phyloP scores from a whole-genome alignment of 1,139 yeast genomes.

The Yamadazyma diddensiae region DNA sequence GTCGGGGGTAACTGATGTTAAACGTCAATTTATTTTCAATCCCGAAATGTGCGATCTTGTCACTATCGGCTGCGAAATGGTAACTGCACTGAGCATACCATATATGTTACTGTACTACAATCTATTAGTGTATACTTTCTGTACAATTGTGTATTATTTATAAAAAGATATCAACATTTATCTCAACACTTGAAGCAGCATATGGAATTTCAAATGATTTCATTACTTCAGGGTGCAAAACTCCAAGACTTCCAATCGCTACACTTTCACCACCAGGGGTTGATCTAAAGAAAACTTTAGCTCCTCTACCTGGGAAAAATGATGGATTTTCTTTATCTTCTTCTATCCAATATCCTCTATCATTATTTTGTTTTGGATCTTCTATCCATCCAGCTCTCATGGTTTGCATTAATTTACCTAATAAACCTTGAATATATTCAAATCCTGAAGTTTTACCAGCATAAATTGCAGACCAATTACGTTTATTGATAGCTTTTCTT shows the following conservation, averaged over 20 bases:
- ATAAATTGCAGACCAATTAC: conserved; percentile 91
- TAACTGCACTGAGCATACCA: too few species aligned
- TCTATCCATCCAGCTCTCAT: conserved; percentile 84
- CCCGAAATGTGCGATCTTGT: too few species aligned
- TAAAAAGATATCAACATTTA: conserved; percentile 79
- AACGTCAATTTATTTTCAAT: too few species aligned
- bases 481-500: conserved; percentile 87
- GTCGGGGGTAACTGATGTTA: too few species aligned
- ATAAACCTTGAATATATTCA: conserved; percentile 89
- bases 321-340: conserved; percentile 66
- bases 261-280: conserved; percentile 53
- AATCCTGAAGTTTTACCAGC: conserved; percentile 96
- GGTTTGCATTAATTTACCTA: conserved; percentile 95
- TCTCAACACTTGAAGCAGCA: conserved; percentile 88
- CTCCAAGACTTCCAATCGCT: conserved; percentile 85
- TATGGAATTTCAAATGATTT: conserved; percentile 84
- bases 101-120: too few species aligned
- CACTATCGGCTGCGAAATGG: too few species aligned
- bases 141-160: conserved; percentile 15
- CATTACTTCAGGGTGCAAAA: conserved; percentile 93
- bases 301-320: conserved; percentile 98
- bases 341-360: conserved; percentile 85
- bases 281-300: conserved; percentile 72
- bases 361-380: conserved; percentile 45
- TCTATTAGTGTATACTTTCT: too few species aligned